phyloP scores from a whole-genome alignment of 495 filamentous ascomycete species.

The Acidomyces sp. region DNA sequence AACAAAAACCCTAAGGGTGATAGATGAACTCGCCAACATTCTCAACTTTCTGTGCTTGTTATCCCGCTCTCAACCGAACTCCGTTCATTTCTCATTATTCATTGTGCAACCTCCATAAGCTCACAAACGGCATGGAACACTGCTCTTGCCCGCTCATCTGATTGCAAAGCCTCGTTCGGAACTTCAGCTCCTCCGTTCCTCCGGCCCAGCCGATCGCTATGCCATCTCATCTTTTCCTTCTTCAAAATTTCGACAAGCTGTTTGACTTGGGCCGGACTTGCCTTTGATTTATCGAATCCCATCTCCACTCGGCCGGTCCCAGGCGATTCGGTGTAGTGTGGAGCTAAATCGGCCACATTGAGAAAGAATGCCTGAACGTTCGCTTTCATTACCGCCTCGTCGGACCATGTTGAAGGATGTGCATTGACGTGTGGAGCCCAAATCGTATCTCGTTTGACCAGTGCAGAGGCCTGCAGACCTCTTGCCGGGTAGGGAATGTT shows the following conservation, averaged over 20 bases:
- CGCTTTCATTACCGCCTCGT: slow-evolving; percentile 12
- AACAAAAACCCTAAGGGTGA: too few relatives aligned
- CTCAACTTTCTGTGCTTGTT: too few relatives aligned
- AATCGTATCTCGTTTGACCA: slow-evolving; percentile 1
- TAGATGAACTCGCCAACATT: too few relatives aligned
- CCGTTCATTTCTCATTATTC: too few relatives aligned
- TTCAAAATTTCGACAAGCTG: slow-evolving; percentile 16
- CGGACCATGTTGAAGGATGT: slow-evolving; percentile 11
- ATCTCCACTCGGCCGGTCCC: slow-evolving; percentile 4
- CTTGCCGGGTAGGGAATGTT: slow-evolving; percentile 16
- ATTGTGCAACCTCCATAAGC: slow-evolving; percentile 14
- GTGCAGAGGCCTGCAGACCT: slow-evolving; percentile 1
- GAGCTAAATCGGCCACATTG: slow-evolving; percentile 4
- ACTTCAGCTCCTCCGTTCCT: slow-evolving; percentile 8
- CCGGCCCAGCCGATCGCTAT: slow-evolving; percentile 17
- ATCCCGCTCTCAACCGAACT: too few relatives aligned
- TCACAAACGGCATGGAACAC: slow-evolving; percentile 19
- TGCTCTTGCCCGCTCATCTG: slow-evolving; percentile 9
- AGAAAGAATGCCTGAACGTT: slow-evolving; percentile 17
- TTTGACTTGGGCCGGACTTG: slow-evolving; percentile 8
- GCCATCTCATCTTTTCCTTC: slow-evolving; percentile 18
- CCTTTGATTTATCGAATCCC: slow-evolving; percentile 10
- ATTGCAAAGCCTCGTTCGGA: slow-evolving; percentile 13
- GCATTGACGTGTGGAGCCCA: slow-evolving; percentile 10
- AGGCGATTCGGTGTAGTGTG: slow-evolving; percentile 6